Percentiles rank a stretch among this genome's conserved stretches.
Evolutionary conservation across 805 yeast species (phyloP).

Genomic region (Kodamaea kaohsiungensis): DNA sequence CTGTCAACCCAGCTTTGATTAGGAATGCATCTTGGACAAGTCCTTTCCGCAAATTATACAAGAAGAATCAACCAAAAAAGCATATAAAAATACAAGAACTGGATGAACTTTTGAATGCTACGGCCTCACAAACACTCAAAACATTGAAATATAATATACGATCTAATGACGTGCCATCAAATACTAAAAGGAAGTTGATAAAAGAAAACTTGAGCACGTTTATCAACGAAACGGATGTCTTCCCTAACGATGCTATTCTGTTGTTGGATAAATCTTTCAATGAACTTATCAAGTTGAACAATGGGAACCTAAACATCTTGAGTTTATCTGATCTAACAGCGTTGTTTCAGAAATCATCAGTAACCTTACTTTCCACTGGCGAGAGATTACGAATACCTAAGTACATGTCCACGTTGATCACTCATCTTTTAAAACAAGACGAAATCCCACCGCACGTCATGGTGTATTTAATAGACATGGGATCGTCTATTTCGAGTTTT

Average conservation of each 20-base stretch:
- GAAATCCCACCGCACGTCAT: slow-evolving; percentile 20
- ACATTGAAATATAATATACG: slow-evolving; percentile 29
- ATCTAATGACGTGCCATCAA: slow-evolving; percentile 26
- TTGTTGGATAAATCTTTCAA: slow-evolving; percentile 23
- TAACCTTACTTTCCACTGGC: slow-evolving; percentile 1
- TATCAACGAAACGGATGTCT: slow-evolving; percentile 9
- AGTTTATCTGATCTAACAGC: neutral
- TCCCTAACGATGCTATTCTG: slow-evolving; percentile 16
- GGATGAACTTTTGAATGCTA: neutral
- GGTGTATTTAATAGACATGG: slow-evolving; percentile 30
- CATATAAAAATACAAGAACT: neutral
- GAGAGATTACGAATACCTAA: slow-evolving; percentile 22
- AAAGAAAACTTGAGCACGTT: slow-evolving; percentile 20
- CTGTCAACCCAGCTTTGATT: neutral
- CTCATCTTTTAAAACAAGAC: slow-evolving; percentile 16
- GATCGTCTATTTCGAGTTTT: slow-evolving; percentile 15
- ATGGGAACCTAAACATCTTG: slow-evolving; percentile 10
- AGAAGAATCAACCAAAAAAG: neutral
- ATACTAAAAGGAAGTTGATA: slow-evolving; percentile 19
- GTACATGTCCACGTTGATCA: slow-evolving; percentile 28
- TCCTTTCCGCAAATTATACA: slow-evolving; percentile 7
- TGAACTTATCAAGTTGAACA: slow-evolving; percentile 17
- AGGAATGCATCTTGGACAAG: slow-evolving; percentile 2
- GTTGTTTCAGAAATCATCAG: slow-evolving; percentile 7
- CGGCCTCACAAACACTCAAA: neutral